Evolutionary conservation across 441 rosid species (phyloP), one percentile per base, ranked within the genome.

Genomic region (Adansonia gregorii): DNA sequence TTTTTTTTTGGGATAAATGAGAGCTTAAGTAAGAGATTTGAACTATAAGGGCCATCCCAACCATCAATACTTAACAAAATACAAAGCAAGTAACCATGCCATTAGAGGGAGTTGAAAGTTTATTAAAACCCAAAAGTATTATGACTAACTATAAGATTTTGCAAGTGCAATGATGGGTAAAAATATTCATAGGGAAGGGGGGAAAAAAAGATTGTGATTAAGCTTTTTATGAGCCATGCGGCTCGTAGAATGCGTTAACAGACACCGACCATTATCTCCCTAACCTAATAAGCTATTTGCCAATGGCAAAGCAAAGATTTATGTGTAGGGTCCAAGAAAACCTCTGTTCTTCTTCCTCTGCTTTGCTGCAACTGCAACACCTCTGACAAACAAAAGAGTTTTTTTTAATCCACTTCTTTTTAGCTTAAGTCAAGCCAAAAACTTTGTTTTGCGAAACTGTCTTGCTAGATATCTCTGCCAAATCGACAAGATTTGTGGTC

Each of bases 151-250:
- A 35, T 12, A 35, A 70, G 7, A 70, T 48, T 49, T 70, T 31
- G 58, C 61, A 9, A 12, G 60, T 51, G 58, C 11, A 43, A 60
- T 74, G 19, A 73, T 73, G 66, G 51, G 5, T 64, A 35, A 49
- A 12, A 73, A 56, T 73, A 73, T 73, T 56, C 76, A 12, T 41
- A 17, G 76, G 45, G 69, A 45, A 22, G 46, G 45, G 69, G 22
- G 14, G 46, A 60, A 43, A 46, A 74, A 60, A 46, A 74, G 58
- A 45, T 8, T 6, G 61, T 39, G 48, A 7, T 35, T 63, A 63
- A 35, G 67, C 67, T 58, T 56, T 22, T 56, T 24, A 22, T 60
- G 61, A 60, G 9, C 17, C 68, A 74, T 22, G 77, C 76, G 60
- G 63, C n/a, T 12, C 12, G 4, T n/a, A 52, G n/a, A 43, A 43